phyloP scores from a whole-genome alignment of 768 basidiomycete species.

The Mycena pura region DNA sequence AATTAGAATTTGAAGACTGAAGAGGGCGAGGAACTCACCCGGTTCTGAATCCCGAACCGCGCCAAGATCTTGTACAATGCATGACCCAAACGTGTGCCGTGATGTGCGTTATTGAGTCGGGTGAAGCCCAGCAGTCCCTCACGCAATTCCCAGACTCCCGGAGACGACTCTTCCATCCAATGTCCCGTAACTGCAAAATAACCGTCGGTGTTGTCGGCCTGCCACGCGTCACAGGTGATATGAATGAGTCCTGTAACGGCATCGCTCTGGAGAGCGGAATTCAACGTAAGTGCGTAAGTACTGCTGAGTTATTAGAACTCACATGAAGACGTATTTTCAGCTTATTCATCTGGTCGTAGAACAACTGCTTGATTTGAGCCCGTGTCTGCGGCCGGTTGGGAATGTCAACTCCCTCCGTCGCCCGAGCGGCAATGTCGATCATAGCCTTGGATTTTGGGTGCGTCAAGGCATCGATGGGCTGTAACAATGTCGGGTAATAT shows the following conservation, averaged over 20 bases:
- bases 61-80: slow-evolving; percentile 28
- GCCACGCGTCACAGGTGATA: slow-evolving; percentile 49
- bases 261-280: slow-evolving; percentile 24
- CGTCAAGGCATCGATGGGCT: slow-evolving; percentile 36
- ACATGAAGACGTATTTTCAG: slow-evolving; percentile 10
- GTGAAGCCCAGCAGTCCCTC: slow-evolving; percentile 42
- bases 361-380: slow-evolving; percentile 33
- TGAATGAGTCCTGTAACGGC: slow-evolving; percentile 34
- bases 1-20: not conserved
- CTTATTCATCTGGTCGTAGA: slow-evolving; percentile 21
- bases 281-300: not conserved
- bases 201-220: slow-evolving; percentile 41
- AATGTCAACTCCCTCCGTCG: slow-evolving; percentile 37
- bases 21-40: slow-evolving; percentile 27
- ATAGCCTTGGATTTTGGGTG: slow-evolving; percentile 41
- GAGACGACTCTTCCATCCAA: slow-evolving; percentile 41
- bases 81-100: not conserved
- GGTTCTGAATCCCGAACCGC: slow-evolving; percentile 34
- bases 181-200: slow-evolving; percentile 48
- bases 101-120: not conserved
- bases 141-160: slow-evolving; percentile 33
- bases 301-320: not conserved
- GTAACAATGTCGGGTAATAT: not conserved
- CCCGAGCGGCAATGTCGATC: slow-evolving; percentile 41
- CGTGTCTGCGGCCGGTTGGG: slow-evolving; percentile 33